Conservation (phyloP, 192 early-diverging fungal genomes). For the Fimicolochytrium jonesii region DNA sequence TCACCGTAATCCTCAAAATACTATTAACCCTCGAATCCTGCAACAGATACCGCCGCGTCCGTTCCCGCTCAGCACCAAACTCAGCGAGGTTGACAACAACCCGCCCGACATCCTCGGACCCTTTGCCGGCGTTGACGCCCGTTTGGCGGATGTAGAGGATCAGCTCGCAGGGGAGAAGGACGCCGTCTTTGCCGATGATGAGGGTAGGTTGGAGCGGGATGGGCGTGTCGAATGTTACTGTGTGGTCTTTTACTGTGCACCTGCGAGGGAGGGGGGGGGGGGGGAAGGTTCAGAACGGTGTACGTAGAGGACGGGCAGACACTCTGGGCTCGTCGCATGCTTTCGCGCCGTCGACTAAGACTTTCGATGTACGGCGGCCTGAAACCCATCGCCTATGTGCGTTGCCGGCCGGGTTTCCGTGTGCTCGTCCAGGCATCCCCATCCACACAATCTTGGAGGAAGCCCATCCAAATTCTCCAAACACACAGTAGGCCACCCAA, state of each 20-base stretch:
- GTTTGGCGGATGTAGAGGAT: constrained; percentile 67
- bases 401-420: too few relatives aligned
- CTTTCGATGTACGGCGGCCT: too few relatives aligned
- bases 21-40: constrained; percentile 36
- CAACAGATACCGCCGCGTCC: constrained; percentile 47
- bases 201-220: constrained; percentile 53
- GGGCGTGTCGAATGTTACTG: constrained; percentile 61
- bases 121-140: constrained; percentile 56
- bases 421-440: too few relatives aligned
- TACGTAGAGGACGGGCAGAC: background rate
- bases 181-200: constrained; percentile 68
- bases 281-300: too few relatives aligned
- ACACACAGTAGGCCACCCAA: too few relatives aligned
- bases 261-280: constrained; percentile 23
- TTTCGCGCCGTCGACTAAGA: background rate
- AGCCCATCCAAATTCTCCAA: too few relatives aligned
- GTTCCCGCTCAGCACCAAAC: constrained; percentile 58
- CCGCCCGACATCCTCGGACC: constrained; percentile 58
- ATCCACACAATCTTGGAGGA: too few relatives aligned
- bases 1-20: constrained; percentile 23
- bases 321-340: background rate
- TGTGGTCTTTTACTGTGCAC: constrained; percentile 47
- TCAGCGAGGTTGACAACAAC: constrained; percentile 77
- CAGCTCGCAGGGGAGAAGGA: constrained; percentile 71
- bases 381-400: too few relatives aligned